These are phyloP conservation scores for Nemophila menziesii DNA, from an alignment of 257 asterid genomes.

Conservation along the genomic window DNA sequence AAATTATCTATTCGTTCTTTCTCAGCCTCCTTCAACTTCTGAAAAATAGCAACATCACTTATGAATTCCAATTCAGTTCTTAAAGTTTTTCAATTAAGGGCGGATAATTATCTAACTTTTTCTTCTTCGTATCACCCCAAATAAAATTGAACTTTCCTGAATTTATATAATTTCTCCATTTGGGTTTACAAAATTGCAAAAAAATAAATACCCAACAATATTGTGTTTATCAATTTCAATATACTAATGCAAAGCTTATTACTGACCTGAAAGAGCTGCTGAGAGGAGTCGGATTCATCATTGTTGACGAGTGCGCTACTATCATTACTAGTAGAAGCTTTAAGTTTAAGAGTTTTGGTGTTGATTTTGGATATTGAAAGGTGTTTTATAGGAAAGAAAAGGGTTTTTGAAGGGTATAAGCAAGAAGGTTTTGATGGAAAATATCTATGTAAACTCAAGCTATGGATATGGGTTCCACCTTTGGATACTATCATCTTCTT, in stretches of 20 bases:
- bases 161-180: background rate
- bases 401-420: background rate
- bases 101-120: no score
- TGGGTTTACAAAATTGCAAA: background rate
- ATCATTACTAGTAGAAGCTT: background rate
- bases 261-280: background rate
- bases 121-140: background rate
- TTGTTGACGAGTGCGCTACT: background rate
- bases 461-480: background rate
- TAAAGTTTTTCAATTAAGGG: no score
- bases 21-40: constrained; percentile 86
- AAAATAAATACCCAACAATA: background rate
- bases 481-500: background rate
- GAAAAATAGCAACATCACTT: constrained; percentile 20
- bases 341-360: background rate
- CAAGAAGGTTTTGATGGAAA: background rate
- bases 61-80: no score
- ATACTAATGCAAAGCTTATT: background rate
- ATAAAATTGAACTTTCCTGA: no score
- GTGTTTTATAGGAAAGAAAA: background rate
- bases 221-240: background rate
- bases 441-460: background rate
- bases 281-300: background rate
- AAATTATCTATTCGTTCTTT: constrained; percentile 48
- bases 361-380: background rate